phyloP scores from a whole-genome alignment of 768 basidiomycete species.

The Tricholoma bakamatsutake region DNA sequence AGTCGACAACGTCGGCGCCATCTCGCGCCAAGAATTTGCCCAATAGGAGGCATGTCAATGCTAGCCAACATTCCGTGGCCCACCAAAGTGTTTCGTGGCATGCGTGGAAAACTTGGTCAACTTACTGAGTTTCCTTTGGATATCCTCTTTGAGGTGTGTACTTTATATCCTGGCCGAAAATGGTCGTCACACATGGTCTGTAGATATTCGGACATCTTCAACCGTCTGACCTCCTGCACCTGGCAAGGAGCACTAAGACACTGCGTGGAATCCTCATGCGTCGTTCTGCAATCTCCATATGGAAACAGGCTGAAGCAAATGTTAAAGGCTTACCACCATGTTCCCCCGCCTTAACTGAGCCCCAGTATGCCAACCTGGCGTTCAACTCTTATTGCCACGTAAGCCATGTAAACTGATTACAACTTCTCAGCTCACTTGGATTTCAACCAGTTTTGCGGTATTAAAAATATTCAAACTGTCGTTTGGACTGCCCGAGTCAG shows the following conservation, averaged over 20 bases:
- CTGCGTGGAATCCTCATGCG: background rate
- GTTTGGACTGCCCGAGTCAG: background rate
- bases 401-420: background rate
- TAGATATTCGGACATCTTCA: background rate
- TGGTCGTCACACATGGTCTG: background rate
- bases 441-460: conserved; percentile 36
- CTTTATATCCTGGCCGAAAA: background rate
- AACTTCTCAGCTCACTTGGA: background rate
- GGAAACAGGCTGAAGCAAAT: background rate
- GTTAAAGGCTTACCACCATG: background rate
- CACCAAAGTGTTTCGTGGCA: too few species aligned
- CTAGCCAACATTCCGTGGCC: background rate
- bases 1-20: background rate
- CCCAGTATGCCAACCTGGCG: background rate
- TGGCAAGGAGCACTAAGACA: background rate
- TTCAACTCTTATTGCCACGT: background rate
- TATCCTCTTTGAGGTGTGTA: background rate
- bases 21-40: background rate
- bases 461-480: conserved; percentile 14
- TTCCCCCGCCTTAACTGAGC: background rate
- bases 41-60: background rate
- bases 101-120: background rate
- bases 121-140: background rate
- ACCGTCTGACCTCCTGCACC: background rate
- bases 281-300: background rate